phyloP scores from a whole-genome alignment of 2,329 filamentous ascomycete genomes.

The Aspergillus uvarum region DNA sequence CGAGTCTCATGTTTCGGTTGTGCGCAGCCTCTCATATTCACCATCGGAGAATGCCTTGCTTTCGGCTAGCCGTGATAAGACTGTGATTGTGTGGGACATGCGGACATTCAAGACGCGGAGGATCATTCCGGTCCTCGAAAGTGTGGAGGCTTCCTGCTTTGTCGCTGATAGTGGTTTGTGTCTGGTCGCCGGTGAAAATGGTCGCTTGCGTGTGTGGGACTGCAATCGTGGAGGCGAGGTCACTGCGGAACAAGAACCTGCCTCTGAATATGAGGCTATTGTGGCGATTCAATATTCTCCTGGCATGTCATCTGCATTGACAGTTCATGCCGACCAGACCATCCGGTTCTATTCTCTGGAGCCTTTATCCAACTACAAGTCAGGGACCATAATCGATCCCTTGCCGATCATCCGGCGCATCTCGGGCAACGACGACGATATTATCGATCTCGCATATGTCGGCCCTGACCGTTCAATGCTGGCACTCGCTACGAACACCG shows the following conservation, averaged over 20 bases:
- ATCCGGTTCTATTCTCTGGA: constrained; percentile 68
- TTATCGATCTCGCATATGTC: constrained; percentile 89
- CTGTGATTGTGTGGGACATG: constrained; percentile 86
- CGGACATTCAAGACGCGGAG: constrained; percentile 78
- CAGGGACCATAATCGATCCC: constrained; percentile 53
- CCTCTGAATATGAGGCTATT: constrained; percentile 64
- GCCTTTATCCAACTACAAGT: constrained; percentile 35
- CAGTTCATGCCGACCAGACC: constrained; percentile 86
- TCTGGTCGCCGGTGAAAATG: constrained; percentile 82
- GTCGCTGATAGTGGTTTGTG: constrained; percentile 68
- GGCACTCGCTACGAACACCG: constrained; percentile 90
- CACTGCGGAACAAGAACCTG: constrained; percentile 67
- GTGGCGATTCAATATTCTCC: constrained; percentile 68
- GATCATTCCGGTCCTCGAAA: constrained; percentile 80
- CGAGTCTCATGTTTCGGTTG: constrained; percentile 92
- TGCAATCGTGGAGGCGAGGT: constrained; percentile 74
- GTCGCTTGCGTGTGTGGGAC: constrained; percentile 80
- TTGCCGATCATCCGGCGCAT: constrained; percentile 70
- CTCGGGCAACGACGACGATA: constrained; percentile 94
- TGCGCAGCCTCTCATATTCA: constrained; percentile 84
- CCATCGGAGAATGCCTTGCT: constrained; percentile 71
- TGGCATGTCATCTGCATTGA: constrained; percentile 69
- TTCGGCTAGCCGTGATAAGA: constrained; percentile 88
- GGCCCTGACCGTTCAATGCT: constrained; percentile 76
- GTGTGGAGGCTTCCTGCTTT: constrained; percentile 81